phyloP scores from a whole-genome alignment of 495 filamentous ascomycete species.

The Aspergillus bridgeri region DNA sequence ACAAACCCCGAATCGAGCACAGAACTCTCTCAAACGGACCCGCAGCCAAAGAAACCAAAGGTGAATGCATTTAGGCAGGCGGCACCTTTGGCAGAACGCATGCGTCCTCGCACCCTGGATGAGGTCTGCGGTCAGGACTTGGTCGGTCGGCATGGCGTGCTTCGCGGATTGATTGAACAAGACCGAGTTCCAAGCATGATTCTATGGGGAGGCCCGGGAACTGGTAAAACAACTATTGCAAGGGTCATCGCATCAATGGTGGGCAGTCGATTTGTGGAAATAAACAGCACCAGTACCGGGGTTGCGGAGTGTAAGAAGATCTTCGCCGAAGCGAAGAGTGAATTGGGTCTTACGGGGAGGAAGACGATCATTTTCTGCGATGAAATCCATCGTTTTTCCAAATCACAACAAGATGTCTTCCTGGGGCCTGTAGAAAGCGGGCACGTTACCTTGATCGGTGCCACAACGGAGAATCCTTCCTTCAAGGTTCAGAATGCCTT shows the following conservation, averaged over 20 bases:
- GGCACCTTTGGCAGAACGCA: slow-evolving; percentile 86
- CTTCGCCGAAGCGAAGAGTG: slow-evolving; percentile 79
- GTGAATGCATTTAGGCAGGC: slow-evolving; percentile 59
- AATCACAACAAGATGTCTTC: slow-evolving; percentile 93
- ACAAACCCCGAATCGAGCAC: slow-evolving; percentile 19
- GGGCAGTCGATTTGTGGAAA: slow-evolving; percentile 85
- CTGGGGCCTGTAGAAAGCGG: slow-evolving; percentile 89
- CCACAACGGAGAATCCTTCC: slow-evolving; percentile 94
- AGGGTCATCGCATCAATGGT: slow-evolving; percentile 82
- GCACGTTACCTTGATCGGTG: slow-evolving; percentile 86
- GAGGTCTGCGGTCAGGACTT: slow-evolving; percentile 90
- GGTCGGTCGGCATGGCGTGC: slow-evolving; percentile 76
- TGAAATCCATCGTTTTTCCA: slow-evolving; percentile 93
- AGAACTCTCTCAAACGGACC: slow-evolving; percentile 24
- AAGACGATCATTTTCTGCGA: slow-evolving; percentile 98
- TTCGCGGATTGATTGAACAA: slow-evolving; percentile 86
- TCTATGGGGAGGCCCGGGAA: slow-evolving; percentile 87
- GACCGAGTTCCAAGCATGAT: slow-evolving; percentile 92
- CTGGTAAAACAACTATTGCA: slow-evolving; percentile 96
- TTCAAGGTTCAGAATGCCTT: slow-evolving; percentile 92
- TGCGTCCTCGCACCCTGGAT: slow-evolving; percentile 81
- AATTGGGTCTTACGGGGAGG: slow-evolving; percentile 75
- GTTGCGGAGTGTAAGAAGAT: slow-evolving; percentile 96
- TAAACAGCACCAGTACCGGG: slow-evolving; percentile 87
- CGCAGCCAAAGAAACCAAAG: slow-evolving; percentile 58